Evolutionary conservation across 2,329 filamentous ascomycete genomes (phyloP).

Genomic region (Paraphaeosphaeria minitans): DNA sequence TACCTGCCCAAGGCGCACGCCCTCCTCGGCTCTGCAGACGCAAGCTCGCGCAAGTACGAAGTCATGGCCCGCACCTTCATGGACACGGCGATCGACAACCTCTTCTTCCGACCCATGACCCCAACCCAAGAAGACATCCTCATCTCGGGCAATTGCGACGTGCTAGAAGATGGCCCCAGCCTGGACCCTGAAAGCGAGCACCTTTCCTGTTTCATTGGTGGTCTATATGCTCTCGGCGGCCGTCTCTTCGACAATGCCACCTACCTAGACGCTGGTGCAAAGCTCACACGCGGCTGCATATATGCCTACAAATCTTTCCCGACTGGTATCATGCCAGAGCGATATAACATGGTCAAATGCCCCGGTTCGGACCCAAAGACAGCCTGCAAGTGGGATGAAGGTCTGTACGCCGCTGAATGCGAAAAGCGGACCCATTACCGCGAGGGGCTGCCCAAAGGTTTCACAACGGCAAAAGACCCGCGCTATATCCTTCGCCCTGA

Average conservation of each 20-base stretch:
- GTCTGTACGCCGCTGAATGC: constrained; percentile 50
- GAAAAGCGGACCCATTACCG: constrained; percentile 28
- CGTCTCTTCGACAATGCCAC: constrained; percentile 58
- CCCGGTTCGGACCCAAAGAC: constrained; percentile 24
- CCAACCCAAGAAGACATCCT: constrained; percentile 53
- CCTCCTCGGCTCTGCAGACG: constrained; percentile 51
- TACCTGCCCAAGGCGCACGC: constrained; percentile 54
- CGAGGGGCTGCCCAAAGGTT: constrained; percentile 46
- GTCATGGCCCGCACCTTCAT: constrained; percentile 60
- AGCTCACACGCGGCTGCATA: constrained; percentile 63
- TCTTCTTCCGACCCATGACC: constrained; percentile 56
- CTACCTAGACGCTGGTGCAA: constrained; percentile 60
- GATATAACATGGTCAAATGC: constrained; percentile 60
- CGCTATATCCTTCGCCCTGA: constrained; percentile 57
- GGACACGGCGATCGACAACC: constrained; percentile 49
- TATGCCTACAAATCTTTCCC: constrained; percentile 63
- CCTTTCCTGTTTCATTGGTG: constrained; percentile 63
- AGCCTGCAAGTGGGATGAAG: constrained; percentile 59
- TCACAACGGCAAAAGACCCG: constrained; percentile 48
- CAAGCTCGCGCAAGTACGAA: constrained; percentile 51
- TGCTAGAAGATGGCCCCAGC: constrained; percentile 28
- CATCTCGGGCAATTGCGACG: constrained; percentile 51
- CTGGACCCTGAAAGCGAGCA: constrained; percentile 59
- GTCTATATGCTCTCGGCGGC: constrained; percentile 63
- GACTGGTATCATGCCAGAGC: constrained; percentile 65